A percentile compares a stretch with the other conserved stretches of the same genome.
Conservation (phyloP, 2,329 filamentous ascomycete species). For the Aspergillus bombycis region DNA sequence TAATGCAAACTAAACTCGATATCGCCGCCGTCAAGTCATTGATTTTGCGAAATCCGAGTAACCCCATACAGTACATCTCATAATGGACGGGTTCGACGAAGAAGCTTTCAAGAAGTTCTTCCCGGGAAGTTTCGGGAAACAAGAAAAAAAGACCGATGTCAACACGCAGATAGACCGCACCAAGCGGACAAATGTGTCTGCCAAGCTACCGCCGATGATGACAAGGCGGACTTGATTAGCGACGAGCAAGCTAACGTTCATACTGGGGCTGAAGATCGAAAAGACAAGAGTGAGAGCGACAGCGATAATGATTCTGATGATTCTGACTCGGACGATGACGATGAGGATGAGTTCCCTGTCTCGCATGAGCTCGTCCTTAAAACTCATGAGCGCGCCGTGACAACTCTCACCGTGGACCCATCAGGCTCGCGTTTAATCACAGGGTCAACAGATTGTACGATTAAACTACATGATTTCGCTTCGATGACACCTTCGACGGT, state of each 20-base stretch:
- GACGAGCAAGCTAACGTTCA: constrained; percentile 26
- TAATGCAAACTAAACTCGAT: constrained; percentile 22
- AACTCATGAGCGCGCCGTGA: constrained; percentile 87
- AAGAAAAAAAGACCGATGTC: constrained; percentile 71
- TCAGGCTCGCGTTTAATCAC: constrained; percentile 83
- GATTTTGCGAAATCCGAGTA: background rate
- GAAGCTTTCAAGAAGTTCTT: constrained; percentile 63
- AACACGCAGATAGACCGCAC: constrained; percentile 79
- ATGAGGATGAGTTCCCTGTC: constrained; percentile 77
- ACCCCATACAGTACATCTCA: constrained; percentile 10
- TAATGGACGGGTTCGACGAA: constrained; percentile 50
- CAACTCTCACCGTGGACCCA: constrained; percentile 80
- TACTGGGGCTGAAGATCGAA: constrained; percentile 25
- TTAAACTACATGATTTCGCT: constrained; percentile 94
- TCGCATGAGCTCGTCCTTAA: constrained; percentile 93
- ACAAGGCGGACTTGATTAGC: constrained; percentile 28
- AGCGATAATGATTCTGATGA: constrained; percentile 72
- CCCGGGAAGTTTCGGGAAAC: constrained; percentile 83
- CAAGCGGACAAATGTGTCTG: constrained; percentile 59
- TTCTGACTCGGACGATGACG: constrained; percentile 59
- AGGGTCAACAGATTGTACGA: constrained; percentile 85
- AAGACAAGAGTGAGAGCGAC: constrained; percentile 46
- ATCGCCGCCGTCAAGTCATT: constrained; percentile 12
- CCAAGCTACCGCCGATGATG: constrained; percentile 31
- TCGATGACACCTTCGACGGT: constrained; percentile 95